These are phyloP conservation scores for Hypomontagnella submonticulosa DNA, from an alignment of 495 filamentous ascomycete genomes.

Conservation along the genomic window DNA sequence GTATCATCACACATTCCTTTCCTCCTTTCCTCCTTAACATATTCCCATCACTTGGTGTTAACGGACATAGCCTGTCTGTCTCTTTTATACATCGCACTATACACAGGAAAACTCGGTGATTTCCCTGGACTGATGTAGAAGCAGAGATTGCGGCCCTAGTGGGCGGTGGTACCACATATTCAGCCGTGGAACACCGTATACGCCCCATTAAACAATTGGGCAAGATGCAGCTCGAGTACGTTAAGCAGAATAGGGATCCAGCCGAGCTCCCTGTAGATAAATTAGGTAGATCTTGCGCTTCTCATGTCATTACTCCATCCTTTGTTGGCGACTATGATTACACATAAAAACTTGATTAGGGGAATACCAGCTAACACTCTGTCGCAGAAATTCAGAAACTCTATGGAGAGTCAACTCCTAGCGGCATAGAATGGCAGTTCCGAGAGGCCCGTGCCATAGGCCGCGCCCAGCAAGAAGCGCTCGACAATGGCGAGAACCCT, in stretches of 20 bases:
- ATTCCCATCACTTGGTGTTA: too few relatives aligned
- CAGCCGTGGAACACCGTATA: conserved; percentile 59
- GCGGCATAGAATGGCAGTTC: conserved; percentile 61
- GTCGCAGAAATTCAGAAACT: conserved; percentile 54
- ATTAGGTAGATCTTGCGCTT: conserved; percentile 31
- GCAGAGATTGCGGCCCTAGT: conserved; percentile 39
- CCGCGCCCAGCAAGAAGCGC: conserved; percentile 51
- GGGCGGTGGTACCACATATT: conserved; percentile 43
- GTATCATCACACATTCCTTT: too few relatives aligned
- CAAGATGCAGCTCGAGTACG: conserved; percentile 34
- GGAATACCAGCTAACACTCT: conserved; percentile 3
- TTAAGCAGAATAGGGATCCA: conserved; percentile 24
- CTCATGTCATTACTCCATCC: not conserved
- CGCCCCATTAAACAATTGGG: conserved; percentile 53
- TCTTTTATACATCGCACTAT: too few relatives aligned
- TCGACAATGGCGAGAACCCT: conserved; percentile 45
- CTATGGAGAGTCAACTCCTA: conserved; percentile 56
- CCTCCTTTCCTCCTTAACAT: too few relatives aligned
- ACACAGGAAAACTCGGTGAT: not conserved
- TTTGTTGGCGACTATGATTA: not conserved
- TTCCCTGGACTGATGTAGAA: conserved; percentile 25
- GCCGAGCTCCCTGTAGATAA: conserved; percentile 34
- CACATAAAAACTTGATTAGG: not conserved
- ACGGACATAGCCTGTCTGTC: too few relatives aligned
- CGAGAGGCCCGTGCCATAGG: conserved; percentile 54